phyloP scores from a whole-genome alignment of 1,284 basidiomycete genomes.

The Somion occarium region DNA sequence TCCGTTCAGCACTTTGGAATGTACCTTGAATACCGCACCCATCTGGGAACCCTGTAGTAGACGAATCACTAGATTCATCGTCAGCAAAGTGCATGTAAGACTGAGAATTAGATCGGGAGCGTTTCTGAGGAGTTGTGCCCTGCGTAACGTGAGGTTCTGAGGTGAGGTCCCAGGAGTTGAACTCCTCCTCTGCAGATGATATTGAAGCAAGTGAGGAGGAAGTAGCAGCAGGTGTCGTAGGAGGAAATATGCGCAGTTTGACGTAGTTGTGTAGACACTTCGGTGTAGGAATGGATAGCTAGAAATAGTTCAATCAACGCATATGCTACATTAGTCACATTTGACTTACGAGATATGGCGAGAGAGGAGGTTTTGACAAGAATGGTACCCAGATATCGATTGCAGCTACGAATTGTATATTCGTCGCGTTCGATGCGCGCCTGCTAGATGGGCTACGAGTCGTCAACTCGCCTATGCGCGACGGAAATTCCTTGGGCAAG shows the following conservation, averaged over 20 bases:
- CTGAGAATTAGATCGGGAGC: constrained; percentile 37
- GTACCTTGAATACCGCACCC: constrained; percentile 69
- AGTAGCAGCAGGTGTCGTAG: constrained; percentile 38
- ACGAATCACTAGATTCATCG: constrained; percentile 76
- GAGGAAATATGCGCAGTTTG: constrained; percentile 67
- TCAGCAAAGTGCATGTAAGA: constrained; percentile 67
- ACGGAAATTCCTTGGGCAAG: constrained; percentile 66
- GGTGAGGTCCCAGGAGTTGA: constrained; percentile 65
- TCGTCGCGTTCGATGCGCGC: constrained; percentile 15
- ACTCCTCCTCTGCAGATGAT: constrained; percentile 68
- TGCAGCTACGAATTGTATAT: constrained; percentile 70
- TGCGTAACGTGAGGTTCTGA: constrained; percentile 74
- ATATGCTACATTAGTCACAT: constrained; percentile 1
- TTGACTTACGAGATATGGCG: constrained; percentile 61
- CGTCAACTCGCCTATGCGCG: constrained; percentile 26
- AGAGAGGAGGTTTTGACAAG: constrained; percentile 56
- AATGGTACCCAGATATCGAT: constrained; percentile 73
- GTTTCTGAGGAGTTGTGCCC: constrained; percentile 39
- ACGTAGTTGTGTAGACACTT: constrained; percentile 73
- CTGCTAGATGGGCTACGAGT: constrained; percentile 11
- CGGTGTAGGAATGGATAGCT: constrained; percentile 73
- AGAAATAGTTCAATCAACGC: constrained; percentile 11
- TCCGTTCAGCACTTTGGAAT: constrained; percentile 69
- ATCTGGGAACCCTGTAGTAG: constrained; percentile 49
- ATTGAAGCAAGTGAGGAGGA: constrained; percentile 63